Conservation (phyloP, 2,329 filamentous ascomycete species). For the Penicillium hordei region DNA sequence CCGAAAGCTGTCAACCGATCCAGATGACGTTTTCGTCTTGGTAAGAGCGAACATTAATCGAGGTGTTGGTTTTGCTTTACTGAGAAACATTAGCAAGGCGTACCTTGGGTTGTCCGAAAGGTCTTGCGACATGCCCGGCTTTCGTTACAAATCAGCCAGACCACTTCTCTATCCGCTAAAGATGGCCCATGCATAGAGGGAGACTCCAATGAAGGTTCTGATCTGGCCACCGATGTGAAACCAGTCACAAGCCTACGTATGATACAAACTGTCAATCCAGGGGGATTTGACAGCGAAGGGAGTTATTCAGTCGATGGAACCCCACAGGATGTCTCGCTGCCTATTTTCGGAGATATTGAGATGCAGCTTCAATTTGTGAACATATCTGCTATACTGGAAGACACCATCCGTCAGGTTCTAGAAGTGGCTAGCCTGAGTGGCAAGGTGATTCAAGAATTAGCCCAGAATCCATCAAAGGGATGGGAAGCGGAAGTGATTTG, state of each 20-base stretch:
- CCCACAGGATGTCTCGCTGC: constrained; percentile 9
- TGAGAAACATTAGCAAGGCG: constrained; percentile 19
- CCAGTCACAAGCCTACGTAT: constrained; percentile 10
- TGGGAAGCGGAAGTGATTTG: constrained; percentile 21
- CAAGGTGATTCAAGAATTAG: constrained; percentile 16
- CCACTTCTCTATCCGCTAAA: neutral
- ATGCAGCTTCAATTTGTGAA: constrained; percentile 12
- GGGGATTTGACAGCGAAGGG: constrained; percentile 19
- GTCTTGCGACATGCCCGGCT: constrained; percentile 15
- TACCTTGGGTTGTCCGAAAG: constrained; percentile 19
- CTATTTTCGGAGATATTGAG: constrained; percentile 20
- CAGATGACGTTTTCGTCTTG: constrained; percentile 18
- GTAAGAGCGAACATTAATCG: neutral
- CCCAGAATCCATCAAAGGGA: constrained; percentile 11
- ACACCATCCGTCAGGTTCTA: constrained; percentile 6
- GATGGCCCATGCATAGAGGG: neutral
- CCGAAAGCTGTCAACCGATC: constrained; percentile 19
- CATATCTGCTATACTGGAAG: constrained; percentile 4
- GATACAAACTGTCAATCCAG: constrained; percentile 17
- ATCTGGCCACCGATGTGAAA: neutral
- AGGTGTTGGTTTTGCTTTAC: neutral
- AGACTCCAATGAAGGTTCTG: neutral
- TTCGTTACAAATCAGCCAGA: constrained; percentile 17
- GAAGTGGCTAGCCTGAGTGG: neutral
- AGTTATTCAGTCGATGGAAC: constrained; percentile 15